phyloP scores from a whole-genome alignment of 176 grass and related monocot genomes.

The Melocanna baccifera region DNA sequence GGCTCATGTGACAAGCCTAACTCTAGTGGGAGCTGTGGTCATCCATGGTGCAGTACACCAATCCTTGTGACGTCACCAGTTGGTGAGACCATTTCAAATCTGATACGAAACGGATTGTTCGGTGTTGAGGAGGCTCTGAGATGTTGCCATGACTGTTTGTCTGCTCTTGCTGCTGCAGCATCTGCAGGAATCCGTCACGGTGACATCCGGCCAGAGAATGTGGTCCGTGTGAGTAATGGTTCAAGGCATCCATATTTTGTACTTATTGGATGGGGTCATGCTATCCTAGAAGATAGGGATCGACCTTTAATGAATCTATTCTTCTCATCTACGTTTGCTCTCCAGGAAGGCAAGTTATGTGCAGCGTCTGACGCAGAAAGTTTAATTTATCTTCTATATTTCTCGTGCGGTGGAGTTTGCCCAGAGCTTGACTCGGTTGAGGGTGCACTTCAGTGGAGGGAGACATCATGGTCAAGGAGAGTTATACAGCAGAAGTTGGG shows the following conservation, averaged over 20 bases:
- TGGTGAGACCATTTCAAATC: constrained; percentile 79
- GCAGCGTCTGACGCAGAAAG: constrained; percentile 87
- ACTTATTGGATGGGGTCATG: constrained; percentile 94
- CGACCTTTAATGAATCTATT: constrained; percentile 82
- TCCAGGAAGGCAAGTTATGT: constrained; percentile 94
- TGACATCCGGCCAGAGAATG: constrained; percentile 83
- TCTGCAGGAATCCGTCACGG: constrained; percentile 78
- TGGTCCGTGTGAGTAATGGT: constrained; percentile 70
- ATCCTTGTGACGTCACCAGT: constrained; percentile 80
- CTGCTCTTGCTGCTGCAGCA: constrained; percentile 72
- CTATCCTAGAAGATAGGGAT: constrained; percentile 89
- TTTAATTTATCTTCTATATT: constrained; percentile 92
- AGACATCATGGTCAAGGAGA: constrained; percentile 84
- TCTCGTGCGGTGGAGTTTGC: constrained; percentile 78
- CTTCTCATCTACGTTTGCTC: constrained; percentile 89
- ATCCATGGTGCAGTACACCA: constrained; percentile 85
- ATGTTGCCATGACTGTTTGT: constrained; percentile 96
- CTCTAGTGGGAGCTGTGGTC: constrained; percentile 66
- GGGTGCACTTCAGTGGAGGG: constrained; percentile 89
- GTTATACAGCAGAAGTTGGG: constrained; percentile 95
- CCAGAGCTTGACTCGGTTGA: constrained; percentile 89
- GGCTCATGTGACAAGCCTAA: constrained; percentile 68
- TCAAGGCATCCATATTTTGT: constrained; percentile 63
- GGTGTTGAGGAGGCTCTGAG: constrained; percentile 84
- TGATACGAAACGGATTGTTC: constrained; percentile 83